Conservation (phyloP, 1,139 yeast species). For the Meyerozyma smithsonii region DNA sequence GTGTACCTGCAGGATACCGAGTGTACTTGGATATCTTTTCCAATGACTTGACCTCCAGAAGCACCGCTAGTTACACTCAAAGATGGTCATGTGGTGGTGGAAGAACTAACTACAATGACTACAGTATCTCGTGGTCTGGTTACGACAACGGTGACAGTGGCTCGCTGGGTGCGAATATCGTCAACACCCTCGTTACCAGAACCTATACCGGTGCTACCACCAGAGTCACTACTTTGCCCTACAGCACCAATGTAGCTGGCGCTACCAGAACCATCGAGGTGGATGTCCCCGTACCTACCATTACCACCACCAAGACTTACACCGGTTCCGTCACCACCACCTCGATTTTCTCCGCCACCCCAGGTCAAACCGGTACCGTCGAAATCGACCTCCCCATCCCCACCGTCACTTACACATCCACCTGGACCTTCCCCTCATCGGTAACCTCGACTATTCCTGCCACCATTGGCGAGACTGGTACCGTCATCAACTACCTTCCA, state of each 20-base stretch:
- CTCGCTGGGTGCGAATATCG: conserved; percentile 5
- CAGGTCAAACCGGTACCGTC: conserved; percentile 9
- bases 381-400: conserved; percentile 8
- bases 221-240: conserved; percentile 12
- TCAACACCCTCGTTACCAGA: conserved; percentile 2
- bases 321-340: conserved; percentile 7
- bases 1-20: not conserved
- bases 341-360: conserved; percentile 5
- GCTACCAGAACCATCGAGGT: not conserved
- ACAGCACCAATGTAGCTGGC: conserved; percentile 4
- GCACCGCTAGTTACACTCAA: not conserved
- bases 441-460: conserved; percentile 5
- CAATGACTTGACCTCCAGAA: not conserved
- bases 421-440: conserved; percentile 8
- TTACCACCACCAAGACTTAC: conserved; percentile 6
- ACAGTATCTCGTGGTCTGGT: conserved; percentile 4
- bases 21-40: not conserved
- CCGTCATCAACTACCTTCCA: conserved; percentile 8
- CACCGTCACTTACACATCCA: conserved; percentile 5
- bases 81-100: not conserved
- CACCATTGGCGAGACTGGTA: conserved; percentile 6
- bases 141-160: not conserved
- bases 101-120: conserved; percentile 2
- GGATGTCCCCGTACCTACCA: conserved; percentile 6
- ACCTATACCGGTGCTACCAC: conserved; percentile 8